Base-by-base conservation (phyloP, 148 eudicot species). In the Camellia sinensis region DNA sequence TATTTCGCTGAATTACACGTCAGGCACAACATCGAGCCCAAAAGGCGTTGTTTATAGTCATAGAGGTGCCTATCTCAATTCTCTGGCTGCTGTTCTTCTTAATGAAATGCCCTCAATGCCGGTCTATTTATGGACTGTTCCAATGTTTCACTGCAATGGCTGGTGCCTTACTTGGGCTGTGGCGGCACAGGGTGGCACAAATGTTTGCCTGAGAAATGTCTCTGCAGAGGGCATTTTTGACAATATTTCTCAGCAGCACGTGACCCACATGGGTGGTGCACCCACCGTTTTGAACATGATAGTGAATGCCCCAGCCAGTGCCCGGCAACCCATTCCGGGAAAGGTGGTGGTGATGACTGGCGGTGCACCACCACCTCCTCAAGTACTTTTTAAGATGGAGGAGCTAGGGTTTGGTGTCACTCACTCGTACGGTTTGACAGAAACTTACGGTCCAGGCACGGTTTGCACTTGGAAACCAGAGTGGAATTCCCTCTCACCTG, bases 71-170 rank as follows among this genome's bases (percentile, higher is more conserved):
- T 90, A 90, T 81, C 83, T 92, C 62, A 92, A 89, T 72, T 86
- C 97, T 3, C 61, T 92, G 7, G 91, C 93, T 11, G 81, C 87
- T 11, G 80, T 80, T 37, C 83, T 88, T 65, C 62, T 85, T 10
- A 88, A 84, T 56, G 97, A 89, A 9, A 89, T 92, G 92, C 65
- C 73, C 19, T 43, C 89, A 19, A 74, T 84, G 89, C 87, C 93
- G 1, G 86, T 88, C 56, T 90, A 88, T 68, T 73, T 92, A 14
- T 92, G 97, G 97, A 88, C 91, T 2, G 85, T 90, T 52, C 97
- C 97, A 2, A 92, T 90, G 93, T 92, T 92, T 81, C 97, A 92
- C 78, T 92, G 97, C 89, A 92, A 92, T 37, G 97, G 93, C 13
- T 90, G 97, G 97, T 90, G 93, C 83, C 81, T 92, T 19, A 84